Base-by-base conservation (phyloP, 2,329 filamentous ascomycete genomes). In the Fusarium marasasianum region DNA sequence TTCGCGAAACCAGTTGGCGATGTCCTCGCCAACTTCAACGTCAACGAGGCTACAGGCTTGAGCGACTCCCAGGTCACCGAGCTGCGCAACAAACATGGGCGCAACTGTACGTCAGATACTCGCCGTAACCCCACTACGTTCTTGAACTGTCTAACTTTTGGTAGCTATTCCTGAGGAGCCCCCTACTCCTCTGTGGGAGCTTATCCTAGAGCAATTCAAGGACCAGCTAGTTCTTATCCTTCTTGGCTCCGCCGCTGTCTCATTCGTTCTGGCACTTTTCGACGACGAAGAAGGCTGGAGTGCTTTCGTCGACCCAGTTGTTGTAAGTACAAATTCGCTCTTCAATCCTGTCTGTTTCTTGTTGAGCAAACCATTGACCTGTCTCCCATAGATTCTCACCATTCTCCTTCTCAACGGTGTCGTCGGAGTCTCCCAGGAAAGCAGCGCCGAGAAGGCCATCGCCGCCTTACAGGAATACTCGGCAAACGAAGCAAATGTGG, bases 391-490 rank as follows among this genome's bases (percentile, higher is more conserved):
- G 94, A 99, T 99, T 77, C 89, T 99, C 74, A 98, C 96, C 33
- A 99, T 99, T 80, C 89, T 99, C 51, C 93, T 99, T 73, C 91
- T 99, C 79, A 99, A 99, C 85, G 94, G 96, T 71, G 92, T 99
- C 76, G 96, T 99, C 74, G 96, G 96, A 81, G 96, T 99, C 35
- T 98, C 96, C 64, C 96, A 99, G 87, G 96, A 99, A 87, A 98
- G 94, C 84, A 98, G 95, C 81, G 96, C 96, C 75, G 96, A 99
- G 84, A 98, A 98, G 86, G 96, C 96, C 58, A 99, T 99, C 82
- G 95, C 96, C 33, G 96, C 96, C 50, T 90, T 99, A 65, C 96
- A 99, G 85, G 96, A 99, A 89, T 99, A 99, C 86, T 98, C 96
- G 37, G 96, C 96, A 80, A 99, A 98, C 84, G 94, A 98, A 84